These are phyloP conservation scores for Fusarium sp. DNA, from an alignment of 2,329 filamentous ascomycete genomes.

Conservation along the genomic window DNA sequence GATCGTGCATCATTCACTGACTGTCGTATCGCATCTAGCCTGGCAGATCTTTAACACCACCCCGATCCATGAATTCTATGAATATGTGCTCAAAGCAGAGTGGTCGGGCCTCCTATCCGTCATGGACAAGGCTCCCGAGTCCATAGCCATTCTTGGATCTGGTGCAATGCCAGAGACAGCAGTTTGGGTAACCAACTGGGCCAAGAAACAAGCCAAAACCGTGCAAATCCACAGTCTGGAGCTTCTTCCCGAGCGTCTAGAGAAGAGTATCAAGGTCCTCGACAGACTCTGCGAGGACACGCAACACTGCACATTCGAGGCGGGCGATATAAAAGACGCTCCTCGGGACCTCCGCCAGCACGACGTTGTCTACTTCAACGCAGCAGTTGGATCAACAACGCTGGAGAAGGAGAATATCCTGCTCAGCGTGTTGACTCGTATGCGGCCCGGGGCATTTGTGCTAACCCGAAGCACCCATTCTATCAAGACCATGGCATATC, in stretches of 20 bases:
- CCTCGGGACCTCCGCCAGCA: background rate
- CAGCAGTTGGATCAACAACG: background rate
- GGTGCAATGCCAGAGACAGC: background rate
- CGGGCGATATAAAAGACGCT: background rate
- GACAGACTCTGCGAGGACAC: background rate
- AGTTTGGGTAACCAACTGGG: background rate
- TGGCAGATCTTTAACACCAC: background rate
- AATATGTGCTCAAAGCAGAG: background rate
- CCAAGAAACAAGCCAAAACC: background rate
- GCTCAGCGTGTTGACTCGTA: background rate
- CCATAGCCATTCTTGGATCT: background rate
- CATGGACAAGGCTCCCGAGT: background rate
- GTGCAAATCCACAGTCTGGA: background rate
- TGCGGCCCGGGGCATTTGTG: background rate
- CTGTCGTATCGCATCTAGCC: background rate
- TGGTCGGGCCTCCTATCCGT: background rate
- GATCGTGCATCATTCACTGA: background rate
- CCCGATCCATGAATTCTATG: background rate
- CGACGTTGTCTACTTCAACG: background rate
- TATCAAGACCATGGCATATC: background rate
- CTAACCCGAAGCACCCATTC: background rate
- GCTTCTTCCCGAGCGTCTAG: background rate
- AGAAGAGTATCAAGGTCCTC: background rate
- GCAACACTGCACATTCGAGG: background rate
- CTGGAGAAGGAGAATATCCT: background rate